Base-by-base conservation (phyloP, 495 filamentous ascomycete species). In the Talaromyces trachyspermus region DNA sequence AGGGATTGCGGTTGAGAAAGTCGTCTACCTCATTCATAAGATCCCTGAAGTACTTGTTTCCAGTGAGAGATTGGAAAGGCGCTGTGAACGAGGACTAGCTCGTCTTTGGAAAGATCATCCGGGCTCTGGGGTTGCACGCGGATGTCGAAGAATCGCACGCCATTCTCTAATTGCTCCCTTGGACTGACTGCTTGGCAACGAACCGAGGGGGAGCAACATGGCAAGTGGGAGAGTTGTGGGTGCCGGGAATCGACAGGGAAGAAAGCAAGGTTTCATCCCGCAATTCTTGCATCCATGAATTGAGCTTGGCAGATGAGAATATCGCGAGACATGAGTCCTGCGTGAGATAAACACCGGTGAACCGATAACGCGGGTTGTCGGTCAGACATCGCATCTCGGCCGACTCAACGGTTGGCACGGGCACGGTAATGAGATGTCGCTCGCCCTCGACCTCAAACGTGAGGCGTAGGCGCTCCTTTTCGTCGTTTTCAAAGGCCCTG, bases 101-200 rank as follows among this genome's bases (percentile, higher is more conserved):
- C 71, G 50, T 84, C 79, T 32, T 72, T 74, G 43, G 52, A 64
- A 0, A 72, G 63, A 36, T 83, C 68, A 14, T 77, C 68, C 5
- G 79, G 76, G 54, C 70, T 66, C 27, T 75, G 66, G 4, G 78
- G 78, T 55, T 86, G 79, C 32, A 87, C 86, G 36, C 92, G 83
- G 50, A 98, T 81, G 60, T 98, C 92, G 54, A 98, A 81, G 71
- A 95, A 97, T 43, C 92, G 88, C 18, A 97, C 83, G 27, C 92
- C 92, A 65, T 95, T 94, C 40, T 83, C 68, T 41, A 98, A 77
- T 60, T 98, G 92, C 38, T 79, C 78, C 35, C 70, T 72, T 4
- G 89, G 76, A 36, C 76, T 68, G 19, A 89, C 88, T 20, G 87
- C 82, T 65, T 98, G 92, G 66, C 92, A 98, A 46, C 92, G 85